A percentile compares a stretch with the other conserved stretches of the same genome.
These are phyloP conservation scores for Hibiscus syriacus DNA, from an alignment of 345 rosid genomes.

Conservation along the genomic window DNA sequence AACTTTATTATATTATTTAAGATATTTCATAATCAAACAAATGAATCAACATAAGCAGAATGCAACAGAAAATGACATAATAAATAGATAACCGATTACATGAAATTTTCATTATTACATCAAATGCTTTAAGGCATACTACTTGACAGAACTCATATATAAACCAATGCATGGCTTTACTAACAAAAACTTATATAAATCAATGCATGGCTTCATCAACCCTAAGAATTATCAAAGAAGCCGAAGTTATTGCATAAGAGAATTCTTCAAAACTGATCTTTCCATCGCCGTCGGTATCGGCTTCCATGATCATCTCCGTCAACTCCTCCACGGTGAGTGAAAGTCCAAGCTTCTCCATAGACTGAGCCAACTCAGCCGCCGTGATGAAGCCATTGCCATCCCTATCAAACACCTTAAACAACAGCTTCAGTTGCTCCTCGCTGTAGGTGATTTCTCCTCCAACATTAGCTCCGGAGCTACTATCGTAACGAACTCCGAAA, in stretches of 20 bases:
- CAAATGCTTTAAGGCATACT: no score
- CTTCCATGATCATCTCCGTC: constrained; percentile 91
- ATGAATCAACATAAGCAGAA: no score
- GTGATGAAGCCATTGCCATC: constrained; percentile 80
- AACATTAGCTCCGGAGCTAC: constrained; percentile 68
- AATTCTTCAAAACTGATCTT: constrained; percentile 77
- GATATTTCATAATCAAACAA: no score
- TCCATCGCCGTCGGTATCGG: constrained; percentile 88
- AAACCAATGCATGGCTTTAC: no score
- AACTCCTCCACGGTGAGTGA: constrained; percentile 72
- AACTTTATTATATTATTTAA: no score
- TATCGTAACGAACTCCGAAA: constrained; percentile 70
- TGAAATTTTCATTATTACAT: no score
- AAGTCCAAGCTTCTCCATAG: constrained; percentile 80
- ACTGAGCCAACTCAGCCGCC: constrained; percentile 74
- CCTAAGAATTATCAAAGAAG: constrained; percentile 84
- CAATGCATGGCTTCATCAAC: constrained; percentile 18
- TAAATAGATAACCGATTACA: no score
- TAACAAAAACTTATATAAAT: no score
- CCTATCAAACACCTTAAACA: constrained; percentile 69
- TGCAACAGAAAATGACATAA: no score
- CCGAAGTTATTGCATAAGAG: constrained; percentile 69
- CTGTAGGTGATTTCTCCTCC: constrained; percentile 55
- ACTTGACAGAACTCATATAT: no score
- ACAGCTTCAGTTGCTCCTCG: constrained; percentile 56